phyloP scores from a whole-genome alignment of 83 land plant species.

The Picea abies region DNA sequence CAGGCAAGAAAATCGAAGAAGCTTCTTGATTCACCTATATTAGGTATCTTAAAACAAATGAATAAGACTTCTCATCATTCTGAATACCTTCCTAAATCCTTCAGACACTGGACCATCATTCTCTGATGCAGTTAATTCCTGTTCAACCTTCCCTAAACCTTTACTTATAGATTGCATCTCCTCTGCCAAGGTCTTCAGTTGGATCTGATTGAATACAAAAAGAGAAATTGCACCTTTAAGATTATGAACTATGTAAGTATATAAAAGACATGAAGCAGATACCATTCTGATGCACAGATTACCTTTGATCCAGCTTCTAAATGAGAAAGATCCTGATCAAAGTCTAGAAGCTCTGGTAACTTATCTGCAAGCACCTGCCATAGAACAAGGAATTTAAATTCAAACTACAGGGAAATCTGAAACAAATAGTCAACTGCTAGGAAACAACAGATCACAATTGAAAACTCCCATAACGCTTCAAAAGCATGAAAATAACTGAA shows the following conservation, averaged over 20 bases:
- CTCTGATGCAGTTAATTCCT: conserved; percentile 79
- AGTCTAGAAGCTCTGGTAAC: conserved; percentile 77
- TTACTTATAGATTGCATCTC: conserved; percentile 93
- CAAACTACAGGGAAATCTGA: not conserved
- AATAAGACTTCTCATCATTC: not conserved
- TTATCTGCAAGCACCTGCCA: conserved; percentile 73
- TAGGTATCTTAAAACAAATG: not conserved
- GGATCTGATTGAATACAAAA: conserved; percentile 55
- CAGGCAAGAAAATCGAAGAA: not conserved
- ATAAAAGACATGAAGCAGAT: not conserved
- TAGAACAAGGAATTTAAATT: not conserved
- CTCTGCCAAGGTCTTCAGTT: conserved; percentile 88
- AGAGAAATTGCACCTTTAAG: conserved; percentile 2
- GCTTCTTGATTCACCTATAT: not conserved
- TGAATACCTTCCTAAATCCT: conserved; percentile 73
- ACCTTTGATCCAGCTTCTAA: conserved; percentile 96
- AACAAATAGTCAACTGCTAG: not conserved
- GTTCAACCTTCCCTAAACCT: conserved; percentile 89
- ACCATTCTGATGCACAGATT: not conserved
- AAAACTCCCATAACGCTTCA: too few species aligned
- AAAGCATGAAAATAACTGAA: not conserved
- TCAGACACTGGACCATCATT: conserved; percentile 93
- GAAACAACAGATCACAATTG: not conserved
- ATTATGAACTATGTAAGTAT: not conserved
- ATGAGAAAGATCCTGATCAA: conserved; percentile 74